Evolutionary conservation across 225 moss, liverwort and hornwort genomes (phyloP), one percentile per base, ranked within the genome.

Genomic region (Marchantia polymorpha): DNA sequence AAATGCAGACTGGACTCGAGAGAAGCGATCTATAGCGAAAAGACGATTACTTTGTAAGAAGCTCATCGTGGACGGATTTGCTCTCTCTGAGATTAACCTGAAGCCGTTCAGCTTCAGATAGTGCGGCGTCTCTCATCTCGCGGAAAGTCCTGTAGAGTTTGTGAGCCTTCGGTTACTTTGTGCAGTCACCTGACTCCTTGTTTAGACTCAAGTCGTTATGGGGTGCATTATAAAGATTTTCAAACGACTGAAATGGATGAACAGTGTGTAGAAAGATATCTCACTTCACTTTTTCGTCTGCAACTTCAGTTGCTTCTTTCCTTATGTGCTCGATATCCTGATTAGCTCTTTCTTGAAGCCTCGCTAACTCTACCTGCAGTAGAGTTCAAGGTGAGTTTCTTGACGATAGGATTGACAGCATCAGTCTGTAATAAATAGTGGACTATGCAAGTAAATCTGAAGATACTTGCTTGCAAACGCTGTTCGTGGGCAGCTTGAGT

Each of bases 241-340:
- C 61, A 22, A 7, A 3, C 6, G 58, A 58, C 58, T 14, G 20
- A 12, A 58, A 16, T 58, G 16, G 12, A 20, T 15, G 6, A 58
- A 27, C 27, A 16, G 29, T 15, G 0, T 74, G 29, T 1, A 69
- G 17, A 70, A 13, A 79, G 26, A 30, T 59, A 52, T 74, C 90
- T n/a, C 84, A 94, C 96, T 85, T 49, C 75, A 94, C 82, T 91
- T 94, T 94, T 81, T 94, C 92, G 75, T 94, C 85, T 72, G 92
- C 88, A 88, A 91, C 82, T 8, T 53, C 47, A 14, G 19, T 86
- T 63, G 89, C 86, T 64, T 94, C 92, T 63, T 71, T 86, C 54
- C 84, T 83, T 66, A 93, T 85, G 1, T 83, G 81, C 73, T 96
- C 90, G 48, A 88, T 85, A 58, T 94, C 90, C 23, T 85, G 84